These are phyloP conservation scores for Solanum bulbocastanum DNA, from an alignment of 257 asterid genomes.

Conservation along the genomic window DNA sequence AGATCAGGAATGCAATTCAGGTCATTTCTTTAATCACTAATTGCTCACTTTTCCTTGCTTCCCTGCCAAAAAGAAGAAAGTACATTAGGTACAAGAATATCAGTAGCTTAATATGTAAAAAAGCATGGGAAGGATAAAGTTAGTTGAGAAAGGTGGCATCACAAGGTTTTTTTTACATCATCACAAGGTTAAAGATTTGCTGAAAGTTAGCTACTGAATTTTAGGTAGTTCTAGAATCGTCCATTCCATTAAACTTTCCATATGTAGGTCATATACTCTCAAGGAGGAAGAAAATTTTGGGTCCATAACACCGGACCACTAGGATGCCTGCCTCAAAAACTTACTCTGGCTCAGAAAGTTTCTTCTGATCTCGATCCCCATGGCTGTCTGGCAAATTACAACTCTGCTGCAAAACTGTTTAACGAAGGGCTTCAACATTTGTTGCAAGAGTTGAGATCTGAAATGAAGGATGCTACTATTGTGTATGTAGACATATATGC, in stretches of 20 bases:
- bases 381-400: constrained; percentile 65
- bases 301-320: constrained; percentile 88
- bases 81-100: not conserved
- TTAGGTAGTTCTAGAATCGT: not conserved
- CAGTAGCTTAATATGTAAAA: not conserved
- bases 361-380: constrained; percentile 36
- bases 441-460: constrained; percentile 39
- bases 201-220: not conserved
- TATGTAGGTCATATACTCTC: constrained; percentile 45
- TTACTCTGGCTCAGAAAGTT: constrained; percentile 28
- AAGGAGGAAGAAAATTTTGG: constrained; percentile 85
- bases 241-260: not conserved
- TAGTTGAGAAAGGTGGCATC: not conserved
- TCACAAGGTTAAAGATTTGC: not conserved
- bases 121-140: not conserved
- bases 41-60: not conserved
- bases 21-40: constrained; percentile 15
- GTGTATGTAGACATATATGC: constrained; percentile 77
- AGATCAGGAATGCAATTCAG: constrained; percentile 56
- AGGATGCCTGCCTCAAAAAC: constrained; percentile 79
- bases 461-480: constrained; percentile 47
- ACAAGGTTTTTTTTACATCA: not conserved
- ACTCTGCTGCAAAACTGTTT: constrained; percentile 53
- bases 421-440: constrained; percentile 47
- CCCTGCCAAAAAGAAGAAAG: not conserved